Evolutionary conservation across 345 rosid genomes (phyloP).

Genomic region (Salix exigua): DNA sequence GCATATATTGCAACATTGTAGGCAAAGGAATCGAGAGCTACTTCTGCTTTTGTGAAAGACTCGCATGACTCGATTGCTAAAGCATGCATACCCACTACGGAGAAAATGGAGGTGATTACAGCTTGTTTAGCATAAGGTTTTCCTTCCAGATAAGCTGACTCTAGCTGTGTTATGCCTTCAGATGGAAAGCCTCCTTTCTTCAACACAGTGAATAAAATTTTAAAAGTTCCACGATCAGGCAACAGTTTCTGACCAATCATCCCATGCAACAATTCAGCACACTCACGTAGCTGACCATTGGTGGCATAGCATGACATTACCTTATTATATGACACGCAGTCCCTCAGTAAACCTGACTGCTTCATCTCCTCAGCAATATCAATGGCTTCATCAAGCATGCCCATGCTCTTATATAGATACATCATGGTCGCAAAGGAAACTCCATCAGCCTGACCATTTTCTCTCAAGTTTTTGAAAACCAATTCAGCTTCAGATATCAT

Average conservation of each 20-base stretch:
- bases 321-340: conserved; percentile 62
- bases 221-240: conserved; percentile 62
- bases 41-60: conserved; percentile 37
- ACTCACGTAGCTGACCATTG: conserved; percentile 60
- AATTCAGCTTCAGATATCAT: conserved; percentile 67
- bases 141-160: conserved; percentile 53
- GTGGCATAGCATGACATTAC: conserved; percentile 71
- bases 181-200: conserved; percentile 67
- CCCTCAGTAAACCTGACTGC: conserved; percentile 52
- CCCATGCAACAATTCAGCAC: conserved; percentile 69
- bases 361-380: conserved; percentile 87
- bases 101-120: conserved; percentile 52
- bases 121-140: conserved; percentile 67
- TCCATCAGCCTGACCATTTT: conserved; percentile 59
- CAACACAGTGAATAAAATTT: conserved; percentile 55
- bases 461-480: conserved; percentile 51
- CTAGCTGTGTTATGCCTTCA: conserved; percentile 74
- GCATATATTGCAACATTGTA: conserved; percentile 70
- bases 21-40: conserved; percentile 42
- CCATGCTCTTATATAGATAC: conserved; percentile 71
- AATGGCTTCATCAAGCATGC: conserved; percentile 78
- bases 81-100: conserved; percentile 59
- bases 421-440: conserved; percentile 78
- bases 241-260: conserved; percentile 57
- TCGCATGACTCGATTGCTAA: conserved; percentile 57